phyloP scores from a whole-genome alignment of 2,329 filamentous ascomycete species.

The Thelonectria discophora region DNA sequence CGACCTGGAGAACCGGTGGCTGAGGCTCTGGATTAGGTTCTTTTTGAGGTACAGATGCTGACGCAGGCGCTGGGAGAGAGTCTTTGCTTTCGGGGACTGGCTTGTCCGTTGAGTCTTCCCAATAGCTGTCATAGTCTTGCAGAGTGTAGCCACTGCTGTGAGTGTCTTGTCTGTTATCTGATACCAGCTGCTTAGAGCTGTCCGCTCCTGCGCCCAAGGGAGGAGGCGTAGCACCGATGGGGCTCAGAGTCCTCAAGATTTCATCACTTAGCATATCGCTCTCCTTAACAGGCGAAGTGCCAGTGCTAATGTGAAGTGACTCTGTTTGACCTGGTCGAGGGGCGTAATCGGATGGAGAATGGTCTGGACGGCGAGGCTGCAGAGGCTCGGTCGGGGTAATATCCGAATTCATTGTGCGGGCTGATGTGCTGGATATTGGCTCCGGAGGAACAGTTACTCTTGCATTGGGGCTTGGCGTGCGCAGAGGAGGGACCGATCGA shows the following conservation, averaged over 20 bases:
- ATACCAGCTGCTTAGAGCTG: slow-evolving; percentile 30
- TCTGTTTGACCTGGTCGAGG: slow-evolving; percentile 51
- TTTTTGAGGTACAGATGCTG: slow-evolving; percentile 5
- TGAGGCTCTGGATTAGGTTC: slow-evolving; percentile 14
- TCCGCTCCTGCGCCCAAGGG: slow-evolving; percentile 27
- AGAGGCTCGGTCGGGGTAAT: slow-evolving; percentile 57
- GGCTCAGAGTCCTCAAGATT: slow-evolving; percentile 75
- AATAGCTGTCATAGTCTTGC: slow-evolving; percentile 74
- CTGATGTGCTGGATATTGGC: slow-evolving; percentile 6
- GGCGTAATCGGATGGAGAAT: slow-evolving; percentile 48
- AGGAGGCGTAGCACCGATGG: slow-evolving; percentile 46
- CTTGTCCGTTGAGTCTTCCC: slow-evolving; percentile 54
- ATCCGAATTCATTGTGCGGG: slow-evolving; percentile 29
- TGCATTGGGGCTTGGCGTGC: slow-evolving; percentile 46
- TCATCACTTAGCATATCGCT: slow-evolving; percentile 78
- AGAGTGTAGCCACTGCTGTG: slow-evolving; percentile 71
- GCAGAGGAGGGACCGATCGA: slow-evolving; percentile 45
- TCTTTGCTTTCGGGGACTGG: slow-evolving; percentile 18
- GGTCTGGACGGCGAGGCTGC: slow-evolving; percentile 51
- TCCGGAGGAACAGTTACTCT: slow-evolving; percentile 24
- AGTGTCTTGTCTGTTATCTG: slow-evolving; percentile 27
- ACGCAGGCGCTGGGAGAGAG: slow-evolving; percentile 2
- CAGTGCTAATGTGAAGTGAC: slow-evolving; percentile 56
- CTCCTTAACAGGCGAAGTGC: slow-evolving; percentile 67
- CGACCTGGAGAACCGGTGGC: slow-evolving; percentile 2